phyloP scores from a whole-genome alignment of 257 asterid species.

The Coffea eugenioides region DNA sequence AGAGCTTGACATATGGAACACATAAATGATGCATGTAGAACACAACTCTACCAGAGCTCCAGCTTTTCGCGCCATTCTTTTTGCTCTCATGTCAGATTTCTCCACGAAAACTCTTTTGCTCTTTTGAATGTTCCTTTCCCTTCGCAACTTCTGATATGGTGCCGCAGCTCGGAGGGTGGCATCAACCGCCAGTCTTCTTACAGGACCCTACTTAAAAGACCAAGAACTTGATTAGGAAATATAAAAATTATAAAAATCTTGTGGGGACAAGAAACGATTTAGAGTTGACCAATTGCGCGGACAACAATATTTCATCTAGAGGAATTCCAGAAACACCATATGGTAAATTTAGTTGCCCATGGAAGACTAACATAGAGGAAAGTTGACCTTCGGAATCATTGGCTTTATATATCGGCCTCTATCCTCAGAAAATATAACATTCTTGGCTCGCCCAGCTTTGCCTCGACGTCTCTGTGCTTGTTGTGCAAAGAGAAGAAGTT shows the following conservation, averaged over 20 bases:
- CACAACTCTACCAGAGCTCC: slow-evolving; percentile 84
- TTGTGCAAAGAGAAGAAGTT: slow-evolving; percentile 97
- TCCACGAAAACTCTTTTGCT: slow-evolving; percentile 80
- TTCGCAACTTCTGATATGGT: slow-evolving; percentile 92
- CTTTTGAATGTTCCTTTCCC: slow-evolving; percentile 75
- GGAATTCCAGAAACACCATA: no score
- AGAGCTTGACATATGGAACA: slow-evolving; percentile 17
- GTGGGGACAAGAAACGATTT: background rate
- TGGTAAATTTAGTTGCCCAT: no score
- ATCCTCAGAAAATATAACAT: slow-evolving; percentile 94
- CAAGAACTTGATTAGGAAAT: slow-evolving; percentile 27
- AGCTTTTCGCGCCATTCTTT: slow-evolving; percentile 99
- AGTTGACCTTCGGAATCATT: no score
- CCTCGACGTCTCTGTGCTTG: slow-evolving; percentile 89
- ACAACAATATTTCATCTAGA: no score
- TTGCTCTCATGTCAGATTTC: slow-evolving; percentile 96
- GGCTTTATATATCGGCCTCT: slow-evolving; percentile 86
- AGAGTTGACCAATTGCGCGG: background rate
- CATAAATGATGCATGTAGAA: background rate
- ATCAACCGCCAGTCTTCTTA: slow-evolving; percentile 96
- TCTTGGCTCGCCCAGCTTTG: slow-evolving; percentile 98
- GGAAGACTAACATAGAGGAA: no score
- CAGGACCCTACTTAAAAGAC: slow-evolving; percentile 73
- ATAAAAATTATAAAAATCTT: slow-evolving; percentile 6
- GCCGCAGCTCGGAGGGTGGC: slow-evolving; percentile 99